Percentiles rank a stretch among this genome's conserved stretches.
Conservation (phyloP, 2,329 filamentous ascomycete genomes). For the Fusarium longipes region DNA sequence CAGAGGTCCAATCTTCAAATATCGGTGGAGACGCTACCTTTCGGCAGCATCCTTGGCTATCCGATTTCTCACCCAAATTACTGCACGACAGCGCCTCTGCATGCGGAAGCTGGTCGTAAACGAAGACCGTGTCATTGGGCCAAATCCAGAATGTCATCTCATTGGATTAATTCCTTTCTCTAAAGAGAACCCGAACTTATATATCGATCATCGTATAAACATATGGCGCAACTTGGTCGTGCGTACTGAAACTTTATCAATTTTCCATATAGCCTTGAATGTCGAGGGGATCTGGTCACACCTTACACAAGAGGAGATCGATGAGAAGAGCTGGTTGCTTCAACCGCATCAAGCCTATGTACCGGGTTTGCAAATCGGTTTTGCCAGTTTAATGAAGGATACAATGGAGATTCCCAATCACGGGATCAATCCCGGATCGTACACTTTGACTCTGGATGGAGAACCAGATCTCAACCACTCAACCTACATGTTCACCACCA, state of each 20-base stretch:
- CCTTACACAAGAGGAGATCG: neutral
- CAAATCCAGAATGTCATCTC: neutral
- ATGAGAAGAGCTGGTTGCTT: fast-evolving
- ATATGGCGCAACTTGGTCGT: neutral
- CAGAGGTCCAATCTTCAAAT: neutral
- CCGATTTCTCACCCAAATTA: neutral
- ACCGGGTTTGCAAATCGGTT: neutral
- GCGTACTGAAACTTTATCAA: too few relatives aligned
- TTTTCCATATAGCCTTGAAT: too few relatives aligned
- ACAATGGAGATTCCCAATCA: neutral
- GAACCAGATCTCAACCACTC: neutral
- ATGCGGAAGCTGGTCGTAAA: neutral
- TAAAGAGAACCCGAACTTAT: conserved; percentile 8
- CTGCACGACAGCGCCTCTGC: neutral
- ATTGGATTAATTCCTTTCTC: conserved; percentile 25
- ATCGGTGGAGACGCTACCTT: neutral
- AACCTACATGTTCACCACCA: neutral
- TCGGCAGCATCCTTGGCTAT: conserved; percentile 14
- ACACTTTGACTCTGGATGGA: conserved; percentile 7
- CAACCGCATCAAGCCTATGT: neutral
- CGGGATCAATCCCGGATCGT: neutral
- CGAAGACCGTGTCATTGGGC: neutral
- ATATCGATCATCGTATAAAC: conserved; percentile 10
- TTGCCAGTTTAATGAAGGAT: neutral
- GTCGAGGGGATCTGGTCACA: too few relatives aligned